Evolutionary conservation across 768 basidiomycete genomes (phyloP).

Genomic region (Royoungia palumana): DNA sequence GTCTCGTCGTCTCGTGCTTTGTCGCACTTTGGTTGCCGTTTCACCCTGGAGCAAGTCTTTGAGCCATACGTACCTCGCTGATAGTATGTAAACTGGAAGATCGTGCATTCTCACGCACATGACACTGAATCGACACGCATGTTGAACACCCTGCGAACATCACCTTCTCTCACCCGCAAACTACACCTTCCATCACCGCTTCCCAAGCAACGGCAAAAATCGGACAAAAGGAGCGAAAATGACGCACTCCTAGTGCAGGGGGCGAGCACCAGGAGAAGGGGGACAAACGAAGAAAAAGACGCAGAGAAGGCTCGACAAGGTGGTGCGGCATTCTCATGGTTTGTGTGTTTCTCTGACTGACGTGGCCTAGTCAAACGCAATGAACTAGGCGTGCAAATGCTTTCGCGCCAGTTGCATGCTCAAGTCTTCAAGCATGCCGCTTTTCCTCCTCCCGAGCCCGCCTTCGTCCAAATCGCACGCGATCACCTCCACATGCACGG

Average conservation of each 20-base stretch:
- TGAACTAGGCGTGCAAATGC: slow-evolving; percentile 88
- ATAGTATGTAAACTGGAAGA: too few relatives aligned
- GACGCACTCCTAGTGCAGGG: neutral
- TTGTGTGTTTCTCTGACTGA: neutral
- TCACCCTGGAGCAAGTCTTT: too few relatives aligned
- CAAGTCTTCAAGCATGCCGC: slow-evolving; percentile 77
- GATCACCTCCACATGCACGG: slow-evolving; percentile 81
- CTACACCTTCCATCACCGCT: slow-evolving; percentile 11
- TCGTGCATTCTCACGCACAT: slow-evolving; percentile 5
- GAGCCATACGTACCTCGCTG: neutral
- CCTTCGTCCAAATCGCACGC: slow-evolving; percentile 70
- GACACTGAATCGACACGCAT: slow-evolving; percentile 5
- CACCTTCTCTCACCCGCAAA: slow-evolving; percentile 11
- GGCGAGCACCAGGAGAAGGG: neutral
- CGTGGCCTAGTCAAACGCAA: slow-evolving; percentile 63
- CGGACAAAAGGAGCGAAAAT: neutral
- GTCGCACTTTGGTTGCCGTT: too few relatives aligned
- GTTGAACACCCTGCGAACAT: slow-evolving; percentile 17
- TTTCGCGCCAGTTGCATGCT: slow-evolving; percentile 73
- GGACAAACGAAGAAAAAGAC: neutral
- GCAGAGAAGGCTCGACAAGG: neutral
- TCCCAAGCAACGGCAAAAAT: slow-evolving; percentile 15
- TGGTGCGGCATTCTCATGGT: neutral
- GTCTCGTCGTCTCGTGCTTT: too few relatives aligned
- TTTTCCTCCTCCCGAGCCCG: slow-evolving; percentile 56